A percentile compares a stretch with the other conserved stretches of the same genome.
phyloP scores from a whole-genome alignment of 1,284 basidiomycete species.

The Cutaneotrichosporon sp. region DNA sequence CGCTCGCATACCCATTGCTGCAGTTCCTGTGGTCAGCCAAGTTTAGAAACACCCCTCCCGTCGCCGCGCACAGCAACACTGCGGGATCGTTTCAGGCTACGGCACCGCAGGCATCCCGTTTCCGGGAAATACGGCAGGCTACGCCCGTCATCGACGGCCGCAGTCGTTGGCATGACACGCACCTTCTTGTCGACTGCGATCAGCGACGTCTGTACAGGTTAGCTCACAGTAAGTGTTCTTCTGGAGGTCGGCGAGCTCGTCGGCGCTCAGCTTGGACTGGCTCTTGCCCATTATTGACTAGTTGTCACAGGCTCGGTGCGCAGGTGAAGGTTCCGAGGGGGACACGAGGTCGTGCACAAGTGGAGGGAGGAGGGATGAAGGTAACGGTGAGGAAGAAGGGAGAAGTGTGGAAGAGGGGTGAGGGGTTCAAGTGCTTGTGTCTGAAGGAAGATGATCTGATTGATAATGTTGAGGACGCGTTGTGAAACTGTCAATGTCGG shows the following conservation, averaged over 20 bases:
- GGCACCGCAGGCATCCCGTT: background rate
- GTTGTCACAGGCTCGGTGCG: background rate
- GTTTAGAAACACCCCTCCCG: background rate
- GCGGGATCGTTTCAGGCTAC: background rate
- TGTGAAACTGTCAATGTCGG: too few relatives aligned
- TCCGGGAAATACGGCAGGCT: background rate
- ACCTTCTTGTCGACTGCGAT: conserved; percentile 88
- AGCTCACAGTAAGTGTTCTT: conserved; percentile 96
- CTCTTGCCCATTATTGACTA: conserved; percentile 74
- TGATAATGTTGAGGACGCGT: too few relatives aligned
- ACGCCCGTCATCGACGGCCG: background rate
- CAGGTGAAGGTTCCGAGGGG: background rate
- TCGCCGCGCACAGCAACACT: background rate
- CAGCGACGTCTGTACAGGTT: background rate
- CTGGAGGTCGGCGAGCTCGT: conserved; percentile 93
- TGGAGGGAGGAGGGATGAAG: background rate
- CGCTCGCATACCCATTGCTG: conserved; percentile 70
- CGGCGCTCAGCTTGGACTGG: conserved; percentile 91
- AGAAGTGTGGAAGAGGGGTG: background rate
- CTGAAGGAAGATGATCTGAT: background rate
- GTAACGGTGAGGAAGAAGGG: background rate
- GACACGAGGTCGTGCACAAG: background rate
- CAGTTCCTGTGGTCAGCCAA: conserved; percentile 62
- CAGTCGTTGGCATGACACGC: conserved; percentile 8
- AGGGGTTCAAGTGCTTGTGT: background rate